Percentiles rank a stretch among this genome's conserved stretches.
Conservation (phyloP, 2,329 filamentous ascomycete genomes). For the Arthrobotrys musiformis region DNA sequence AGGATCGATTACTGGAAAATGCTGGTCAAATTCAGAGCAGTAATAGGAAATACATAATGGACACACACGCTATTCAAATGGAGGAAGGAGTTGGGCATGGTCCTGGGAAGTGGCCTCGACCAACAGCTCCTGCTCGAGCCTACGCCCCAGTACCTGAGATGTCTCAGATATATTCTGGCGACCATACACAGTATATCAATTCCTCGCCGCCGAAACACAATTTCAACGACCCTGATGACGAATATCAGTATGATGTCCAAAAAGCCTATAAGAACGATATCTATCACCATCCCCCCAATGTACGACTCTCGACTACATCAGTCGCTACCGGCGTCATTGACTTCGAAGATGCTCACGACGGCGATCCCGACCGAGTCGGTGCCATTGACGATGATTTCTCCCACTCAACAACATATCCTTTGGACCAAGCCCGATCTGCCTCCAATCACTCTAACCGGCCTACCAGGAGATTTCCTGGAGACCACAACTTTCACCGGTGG, state of each 20-base stretch:
- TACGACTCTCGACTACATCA: conserved; percentile 50
- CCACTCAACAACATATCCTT: conserved; percentile 50
- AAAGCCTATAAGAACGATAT: conserved; percentile 52
- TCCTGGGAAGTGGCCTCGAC: conserved; percentile 39
- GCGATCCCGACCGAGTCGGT: conserved; percentile 54
- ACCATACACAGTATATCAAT: conserved; percentile 52
- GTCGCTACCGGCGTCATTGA: conserved; percentile 55
- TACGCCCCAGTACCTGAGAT: conserved; percentile 49
- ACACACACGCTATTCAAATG: conserved; percentile 44
- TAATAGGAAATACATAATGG: conserved; percentile 50
- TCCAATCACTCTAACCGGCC: conserved; percentile 52
- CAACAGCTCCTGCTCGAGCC: conserved; percentile 27
- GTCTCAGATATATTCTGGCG: conserved; percentile 49
- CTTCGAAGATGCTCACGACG: conserved; percentile 54
- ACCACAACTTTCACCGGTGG: conserved; percentile 53
- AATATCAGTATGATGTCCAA: conserved; percentile 50
- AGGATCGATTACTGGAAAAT: conserved; percentile 46
- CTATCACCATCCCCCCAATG: conserved; percentile 48
- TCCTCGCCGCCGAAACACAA: conserved; percentile 50
- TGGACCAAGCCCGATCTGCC: conserved; percentile 47
- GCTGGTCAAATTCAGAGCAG: conserved; percentile 38
- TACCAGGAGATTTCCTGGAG: conserved; percentile 31
- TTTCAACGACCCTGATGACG: conserved; percentile 49
- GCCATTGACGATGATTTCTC: conserved; percentile 55
- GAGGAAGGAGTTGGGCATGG: conserved; percentile 32